Base-by-base conservation (phyloP, 768 basidiomycete species). In the Boletus sp. region DNA sequence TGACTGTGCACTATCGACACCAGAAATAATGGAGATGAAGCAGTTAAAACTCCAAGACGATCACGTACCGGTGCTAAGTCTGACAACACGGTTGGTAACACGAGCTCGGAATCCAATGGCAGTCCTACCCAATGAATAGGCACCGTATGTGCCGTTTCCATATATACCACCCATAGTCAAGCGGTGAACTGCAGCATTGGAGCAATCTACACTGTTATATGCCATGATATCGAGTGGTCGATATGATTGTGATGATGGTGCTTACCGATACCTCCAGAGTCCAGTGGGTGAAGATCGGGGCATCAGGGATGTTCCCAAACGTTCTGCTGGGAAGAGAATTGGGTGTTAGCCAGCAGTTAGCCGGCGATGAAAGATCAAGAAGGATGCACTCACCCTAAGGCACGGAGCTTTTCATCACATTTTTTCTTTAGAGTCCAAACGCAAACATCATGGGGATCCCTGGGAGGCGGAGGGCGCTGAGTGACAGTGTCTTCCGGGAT, bases 281-380 rank as follows among this genome's bases (percentile, higher is more conserved):
- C 65, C 67, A 71, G 1, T 14, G 2, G 7, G 61, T 42, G n/a
- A 73, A 71, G 7, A 71, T 41, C 1, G 55, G 53, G 33, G 69
- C 45, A 17, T 52, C 48, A 2, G 67, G 70, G 18, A 72, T 71
- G 36, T 56, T 30, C 14, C 70, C 71, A 18, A 69, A 70, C 1
- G 30, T 57, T 50, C 53, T 58, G 28, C 70, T 71, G 47, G 12
- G 9, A 36, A 42, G 6, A 49, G 32, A 28, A 24, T 44, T 5
- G 10, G 30, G 17, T 0, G 28, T 58, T 24, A 14, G 10, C 10
- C 10, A 33, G 32, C 32, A 10, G 10, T 10, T n/a, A n/a, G 20
- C 3, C 6, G 33, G 10, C 12, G 47, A 54, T 57, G 10, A 29
- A 44, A 20, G 33, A 52, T 50, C 28, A 24, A 33, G 42, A 20